Evolutionary conservation across 331 rosid genomes (phyloP), one percentile per base, ranked within the genome.

Genomic region (Arachis monticola): DNA sequence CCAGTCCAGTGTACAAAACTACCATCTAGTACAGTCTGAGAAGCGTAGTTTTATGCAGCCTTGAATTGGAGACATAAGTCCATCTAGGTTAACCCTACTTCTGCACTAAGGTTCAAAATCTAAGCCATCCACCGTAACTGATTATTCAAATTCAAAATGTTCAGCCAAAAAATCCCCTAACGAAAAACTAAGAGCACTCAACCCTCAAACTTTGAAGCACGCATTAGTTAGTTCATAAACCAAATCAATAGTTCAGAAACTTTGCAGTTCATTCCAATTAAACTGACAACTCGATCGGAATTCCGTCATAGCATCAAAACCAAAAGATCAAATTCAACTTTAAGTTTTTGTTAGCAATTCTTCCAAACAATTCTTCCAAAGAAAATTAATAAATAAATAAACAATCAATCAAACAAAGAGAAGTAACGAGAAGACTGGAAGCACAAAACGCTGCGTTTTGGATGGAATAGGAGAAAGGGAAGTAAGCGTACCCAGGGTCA

Each of bases 401-500:
- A 53, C 70, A 44, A 76, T 69, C 74, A 64, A 80, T 77, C 77
- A 77, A 64, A 38, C 50, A 1, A 7, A 30, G 4, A 60, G 3
- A 4, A 4, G 17, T 9, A 52, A 52, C 1, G 57, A 52, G 57
- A 5, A 6, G 7, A 52, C 22, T 52, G n/a, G 57, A 12, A 48
- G 9, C 58, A 52, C 60, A 17, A 13, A 53, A 70, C 41, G 46
- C 31, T 10, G 64, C 60, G 78, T 72, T 63, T 68, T 35, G 22
- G 60, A 38, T 48, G 35, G 13, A 46, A 56, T 9, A 64, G 38
- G 67, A 40, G 53, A 32, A 30, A 68, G 5, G 31, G 84, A 10
- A 48, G 57, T 57, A 66, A 13, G 65, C 95, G 59, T 83, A 94
- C 99, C 90, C 97, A 83, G 97, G 97, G 77, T 94, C 97, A 13